Evolutionary conservation across 345 rosid genomes (phyloP).

Genomic region (Corchorus olitorius): DNA sequence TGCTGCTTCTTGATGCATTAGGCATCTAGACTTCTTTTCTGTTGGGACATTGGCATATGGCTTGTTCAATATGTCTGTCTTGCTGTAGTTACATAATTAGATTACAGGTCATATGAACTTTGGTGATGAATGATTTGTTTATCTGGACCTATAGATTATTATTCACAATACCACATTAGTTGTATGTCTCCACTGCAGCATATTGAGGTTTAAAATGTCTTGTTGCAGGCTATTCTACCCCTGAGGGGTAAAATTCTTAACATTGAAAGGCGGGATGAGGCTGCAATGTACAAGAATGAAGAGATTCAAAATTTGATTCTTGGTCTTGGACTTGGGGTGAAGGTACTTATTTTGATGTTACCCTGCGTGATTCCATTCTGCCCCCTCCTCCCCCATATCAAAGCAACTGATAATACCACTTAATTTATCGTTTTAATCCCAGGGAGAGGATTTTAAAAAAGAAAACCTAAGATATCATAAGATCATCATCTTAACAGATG

Average conservation of each 20-base stretch:
- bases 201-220: not conserved
- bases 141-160: not conserved
- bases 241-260: conserved; percentile 95
- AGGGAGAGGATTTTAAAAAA: conserved; percentile 94
- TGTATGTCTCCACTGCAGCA: not conserved
- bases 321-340: conserved; percentile 96
- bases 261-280: conserved; percentile 92
- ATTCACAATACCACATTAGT: not conserved
- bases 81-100: not conserved
- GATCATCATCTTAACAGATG: conserved; percentile 97
- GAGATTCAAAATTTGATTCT: conserved; percentile 96
- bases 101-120: not conserved
- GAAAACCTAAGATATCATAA: conserved; percentile 90
- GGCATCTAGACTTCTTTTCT: not conserved
- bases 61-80: not conserved
- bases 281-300: conserved; percentile 97
- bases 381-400: not conserved
- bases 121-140: not conserved
- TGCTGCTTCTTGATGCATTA: not conserved
- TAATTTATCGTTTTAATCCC: conserved; percentile 24
- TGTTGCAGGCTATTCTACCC: conserved; percentile 92
- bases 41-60: not conserved
- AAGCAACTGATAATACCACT: conserved; percentile 11
- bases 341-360: conserved; percentile 45
- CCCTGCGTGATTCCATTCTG: conserved; percentile 5